Base-by-base conservation (phyloP, 1,139 yeast genomes). In the Yamadazyma triangularis region DNA sequence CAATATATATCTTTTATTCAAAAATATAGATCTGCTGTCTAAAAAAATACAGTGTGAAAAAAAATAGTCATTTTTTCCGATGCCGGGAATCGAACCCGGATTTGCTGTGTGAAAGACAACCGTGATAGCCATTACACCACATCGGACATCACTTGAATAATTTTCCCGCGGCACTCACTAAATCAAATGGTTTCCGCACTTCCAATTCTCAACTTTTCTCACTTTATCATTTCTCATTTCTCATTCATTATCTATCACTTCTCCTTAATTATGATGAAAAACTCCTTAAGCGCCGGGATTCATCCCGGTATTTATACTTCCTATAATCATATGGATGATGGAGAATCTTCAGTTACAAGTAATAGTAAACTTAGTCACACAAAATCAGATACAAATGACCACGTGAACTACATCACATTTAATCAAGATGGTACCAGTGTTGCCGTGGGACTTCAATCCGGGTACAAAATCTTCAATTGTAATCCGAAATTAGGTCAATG, bases 391-490 rank as follows among this genome's bases (percentile, higher is more conserved):
- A 38, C 32, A 5, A 31, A 36, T 23, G 57, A 53, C 26, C 42
- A 45, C 13, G 70, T 79, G 37, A 77, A 76, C 49, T 73, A 67
- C 50, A 73, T 88, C 38, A 75, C 82, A 31, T 91, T 91, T 67
- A 91, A 91, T 58, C 98, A 91, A 61, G 95, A 89, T 54, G 83
- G 84, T 35, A 70, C 88, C 36, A 89, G 96, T 53, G 71, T 89
- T 18, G 87, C 96, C 1, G 74, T 87, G 5, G 96, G 95, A 2
- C 72, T 86, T 8, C 71, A 73, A 28, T 64, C 64, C 34, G 93
- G 95, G n/a, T 87, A 85, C 56, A 77, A 77, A 45, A 83, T 91
- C 30, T 89, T 79, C 66, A 85, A 84, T 52, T 87, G 96, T 58
- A 85, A 80, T 36, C 96, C 97, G 2, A 44, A 45, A 12, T 85